Evolutionary conservation across 1,284 basidiomycete species (phyloP), one percentile per base, ranked within the genome.

Genomic region (Sanghuangporus weigelae): DNA sequence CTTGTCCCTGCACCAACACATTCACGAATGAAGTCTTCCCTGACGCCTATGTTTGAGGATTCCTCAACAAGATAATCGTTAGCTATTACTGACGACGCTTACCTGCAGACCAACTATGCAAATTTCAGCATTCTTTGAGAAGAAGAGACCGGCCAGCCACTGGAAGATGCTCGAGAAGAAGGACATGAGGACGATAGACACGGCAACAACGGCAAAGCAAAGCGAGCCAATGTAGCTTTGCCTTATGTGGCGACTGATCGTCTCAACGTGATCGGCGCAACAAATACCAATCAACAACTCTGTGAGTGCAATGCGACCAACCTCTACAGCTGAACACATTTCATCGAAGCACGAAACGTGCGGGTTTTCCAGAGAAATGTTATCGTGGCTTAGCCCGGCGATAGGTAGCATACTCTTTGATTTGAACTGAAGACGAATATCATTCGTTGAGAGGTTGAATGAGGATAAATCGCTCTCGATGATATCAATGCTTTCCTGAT

Each of bases 21-120:
- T 96, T 95, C 58, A 96, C 93, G 61, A 98, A 93, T 26, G 93
- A 95, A 0, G 95, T 96, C 80, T 97, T 96, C 57, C 95, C 95
- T 2, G 94, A 96, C 5, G 93, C 92, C 90, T 96, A 66, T 3
- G 60, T 62, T 16, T 60, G 68, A 59, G 64, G 64, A 58, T 70
- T 19, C 36, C 2, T 63, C 21, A 53, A 48, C 46, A 67, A 57
- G 63, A 68, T 40, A 69, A 59, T n/a, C 8, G 23, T 16, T 16
- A 7, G n/a, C 26, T 26, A 12, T 3, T 7, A 7, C 35, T 3
- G 14, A 2, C 4, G 7, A 55, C 63, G 68, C 74, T 57, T 63
- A 91, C 93, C 81, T 98, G 95, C 38, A 98, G 78, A 42, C 96
- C 96, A 51, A 98, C 92, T 35, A 98, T 87, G 11, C 93, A 93